Evolutionary conservation across 306 rosid species (phyloP).

Genomic region (Geum urbanum): DNA sequence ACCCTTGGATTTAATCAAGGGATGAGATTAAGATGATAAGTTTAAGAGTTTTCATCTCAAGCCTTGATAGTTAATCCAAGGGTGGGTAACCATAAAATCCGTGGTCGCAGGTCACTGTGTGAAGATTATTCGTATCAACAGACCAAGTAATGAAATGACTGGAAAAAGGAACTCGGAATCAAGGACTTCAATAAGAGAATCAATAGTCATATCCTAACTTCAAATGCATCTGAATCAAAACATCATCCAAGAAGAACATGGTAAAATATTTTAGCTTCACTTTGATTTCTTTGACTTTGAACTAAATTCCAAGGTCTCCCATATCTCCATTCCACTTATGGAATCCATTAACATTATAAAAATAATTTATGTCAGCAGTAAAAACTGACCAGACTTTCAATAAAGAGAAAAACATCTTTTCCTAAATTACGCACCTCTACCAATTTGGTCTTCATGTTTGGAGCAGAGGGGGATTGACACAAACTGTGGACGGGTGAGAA

Average conservation of each 20-base stretch:
- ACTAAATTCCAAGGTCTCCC: conserved; percentile 3
- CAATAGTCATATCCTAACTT: background rate
- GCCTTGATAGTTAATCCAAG: no score
- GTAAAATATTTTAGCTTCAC: no score
- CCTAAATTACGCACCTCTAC: conserved; percentile 47
- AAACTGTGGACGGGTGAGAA: conserved; percentile 58
- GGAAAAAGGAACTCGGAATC: background rate
- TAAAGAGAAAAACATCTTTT: conserved; percentile 7
- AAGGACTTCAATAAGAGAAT: background rate
- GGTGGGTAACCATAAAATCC: no score
- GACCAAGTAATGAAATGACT: background rate
- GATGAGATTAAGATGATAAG: no score
- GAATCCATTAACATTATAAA: conserved; percentile 1
- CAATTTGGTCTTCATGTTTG: conserved; percentile 53
- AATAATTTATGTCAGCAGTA: background rate
- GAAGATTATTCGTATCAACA: background rate
- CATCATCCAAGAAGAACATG: background rate
- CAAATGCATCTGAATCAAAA: background rate
- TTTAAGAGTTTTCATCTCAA: no score
- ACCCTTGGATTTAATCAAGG: no score
- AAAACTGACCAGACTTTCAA: conserved; percentile 4
- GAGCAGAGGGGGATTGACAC: conserved; percentile 56
- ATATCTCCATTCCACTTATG: background rate
- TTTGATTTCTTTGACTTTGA: background rate
- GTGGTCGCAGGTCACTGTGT: no score